These are phyloP conservation scores for Tricholoma flavovirens DNA, from an alignment of 768 basidiomycete genomes.

Conservation along the genomic window DNA sequence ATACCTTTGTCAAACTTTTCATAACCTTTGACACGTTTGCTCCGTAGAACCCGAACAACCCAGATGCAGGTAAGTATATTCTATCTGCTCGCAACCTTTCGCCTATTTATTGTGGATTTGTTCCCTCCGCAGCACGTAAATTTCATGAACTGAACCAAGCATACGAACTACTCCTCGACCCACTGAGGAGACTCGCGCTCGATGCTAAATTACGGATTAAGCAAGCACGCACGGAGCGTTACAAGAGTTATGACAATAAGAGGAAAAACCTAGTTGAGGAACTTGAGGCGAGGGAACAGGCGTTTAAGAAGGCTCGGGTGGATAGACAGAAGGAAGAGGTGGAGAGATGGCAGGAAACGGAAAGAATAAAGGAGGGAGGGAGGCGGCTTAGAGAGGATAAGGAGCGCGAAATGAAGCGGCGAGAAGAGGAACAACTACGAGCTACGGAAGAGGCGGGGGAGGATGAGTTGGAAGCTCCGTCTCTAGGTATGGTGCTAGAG, in stretches of 20 bases:
- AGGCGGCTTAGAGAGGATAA: constrained; percentile 60
- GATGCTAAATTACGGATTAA: constrained; percentile 75
- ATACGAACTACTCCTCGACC: constrained; percentile 77
- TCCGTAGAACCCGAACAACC: constrained; percentile 68
- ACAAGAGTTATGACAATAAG: constrained; percentile 63
- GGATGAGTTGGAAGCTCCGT: constrained; percentile 49
- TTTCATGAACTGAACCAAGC: constrained; percentile 83
- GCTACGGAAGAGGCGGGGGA: constrained; percentile 25
- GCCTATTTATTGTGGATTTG: not conserved
- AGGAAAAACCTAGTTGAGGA: constrained; percentile 71
- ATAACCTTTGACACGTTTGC: not conserved
- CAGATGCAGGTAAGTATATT: constrained; percentile 56
- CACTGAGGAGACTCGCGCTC: constrained; percentile 68
- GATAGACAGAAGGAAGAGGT: constrained; percentile 58
- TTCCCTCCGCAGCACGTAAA: constrained; percentile 51
- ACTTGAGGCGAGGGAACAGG: constrained; percentile 72
- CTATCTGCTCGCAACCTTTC: not conserved
- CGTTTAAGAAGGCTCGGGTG: constrained; percentile 63
- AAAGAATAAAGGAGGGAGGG: constrained; percentile 72
- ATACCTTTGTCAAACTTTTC: not conserved
- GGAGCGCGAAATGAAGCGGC: constrained; percentile 44
- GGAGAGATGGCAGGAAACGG: constrained; percentile 53
- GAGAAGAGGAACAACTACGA: constrained; percentile 36
- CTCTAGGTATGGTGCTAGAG: constrained; percentile 38
- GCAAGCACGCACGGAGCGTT: constrained; percentile 65